Conservation (phyloP, 148 eudicot genomes). For the Hydrangea macrophylla region DNA sequence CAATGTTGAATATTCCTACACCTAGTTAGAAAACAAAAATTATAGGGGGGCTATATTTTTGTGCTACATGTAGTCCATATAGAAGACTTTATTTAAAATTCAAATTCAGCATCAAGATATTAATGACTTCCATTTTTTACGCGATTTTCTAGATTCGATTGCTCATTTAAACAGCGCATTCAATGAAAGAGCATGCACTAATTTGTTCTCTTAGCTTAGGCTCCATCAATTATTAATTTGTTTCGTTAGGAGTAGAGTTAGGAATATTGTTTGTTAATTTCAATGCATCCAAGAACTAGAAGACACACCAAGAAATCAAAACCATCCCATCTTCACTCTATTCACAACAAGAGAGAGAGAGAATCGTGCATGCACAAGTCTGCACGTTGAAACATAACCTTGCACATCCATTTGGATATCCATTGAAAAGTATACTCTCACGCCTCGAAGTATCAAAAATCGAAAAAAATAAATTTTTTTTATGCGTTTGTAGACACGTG, state of each 20-base stretch:
- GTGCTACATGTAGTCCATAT: no score
- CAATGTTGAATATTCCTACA: neutral
- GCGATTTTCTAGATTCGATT: slow-evolving; percentile 15
- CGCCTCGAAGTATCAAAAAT: no score
- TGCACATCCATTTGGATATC: no score
- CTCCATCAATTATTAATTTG: neutral
- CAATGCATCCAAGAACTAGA: neutral
- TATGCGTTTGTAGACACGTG: no score
- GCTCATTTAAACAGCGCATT: slow-evolving; percentile 20
- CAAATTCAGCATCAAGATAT: neutral
- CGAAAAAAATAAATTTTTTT: no score
- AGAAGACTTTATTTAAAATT: neutral
- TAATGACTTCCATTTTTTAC: slow-evolving; percentile 19
- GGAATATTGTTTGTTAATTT: neutral
- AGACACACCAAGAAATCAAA: neutral
- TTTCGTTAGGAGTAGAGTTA: no score
- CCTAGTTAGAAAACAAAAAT: neutral
- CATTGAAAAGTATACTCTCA: no score
- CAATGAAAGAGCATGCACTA: neutral
- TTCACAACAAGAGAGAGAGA: neutral
- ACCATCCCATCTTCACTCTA: neutral
- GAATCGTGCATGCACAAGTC: no score
- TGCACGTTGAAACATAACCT: no score
- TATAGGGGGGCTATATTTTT: neutral
- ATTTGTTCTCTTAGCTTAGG: neutral